Percentiles rank a stretch among this genome's conserved stretches.
phyloP scores from a whole-genome alignment of 139 green algal species.

The Tetraselmis chui region DNA sequence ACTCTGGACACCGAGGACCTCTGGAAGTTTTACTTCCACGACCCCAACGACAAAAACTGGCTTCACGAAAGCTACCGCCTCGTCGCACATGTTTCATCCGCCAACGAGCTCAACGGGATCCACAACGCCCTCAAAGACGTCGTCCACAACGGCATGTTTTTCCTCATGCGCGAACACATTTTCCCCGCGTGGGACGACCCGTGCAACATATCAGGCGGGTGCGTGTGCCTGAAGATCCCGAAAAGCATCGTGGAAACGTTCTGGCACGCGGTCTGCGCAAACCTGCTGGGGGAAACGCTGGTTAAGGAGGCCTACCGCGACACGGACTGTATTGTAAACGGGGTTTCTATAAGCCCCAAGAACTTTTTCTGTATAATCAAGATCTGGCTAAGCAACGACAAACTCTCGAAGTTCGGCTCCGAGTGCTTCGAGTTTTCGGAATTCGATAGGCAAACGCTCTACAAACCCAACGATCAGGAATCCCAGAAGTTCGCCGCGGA shows the following conservation, averaged over 20 bases:
- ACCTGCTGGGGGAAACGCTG: slow-evolving; percentile 6
- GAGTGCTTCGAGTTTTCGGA: neutral
- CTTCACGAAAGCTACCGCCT: slow-evolving; percentile 7
- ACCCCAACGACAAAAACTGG: slow-evolving; percentile 13
- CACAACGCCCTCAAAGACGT: neutral
- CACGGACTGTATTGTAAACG: slow-evolving; percentile 5
- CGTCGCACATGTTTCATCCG: slow-evolving; percentile 2
- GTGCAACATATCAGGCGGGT: slow-evolving; percentile 14
- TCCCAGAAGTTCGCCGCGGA: neutral
- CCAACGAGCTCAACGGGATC: slow-evolving; percentile 1
- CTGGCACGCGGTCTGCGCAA: slow-evolving; percentile 1
- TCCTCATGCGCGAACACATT: slow-evolving; percentile 17
- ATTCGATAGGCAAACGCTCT: neutral
- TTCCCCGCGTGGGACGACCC: slow-evolving; percentile 17
- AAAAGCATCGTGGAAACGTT: neutral
- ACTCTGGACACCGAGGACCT: slow-evolving; percentile 1
- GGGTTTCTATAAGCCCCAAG: slow-evolving; percentile 12
- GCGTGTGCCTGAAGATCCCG: slow-evolving; percentile 7
- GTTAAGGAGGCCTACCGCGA: neutral
- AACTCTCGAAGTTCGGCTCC: neutral
- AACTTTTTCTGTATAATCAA: slow-evolving; percentile 13
- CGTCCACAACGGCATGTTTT: slow-evolving; percentile 13
- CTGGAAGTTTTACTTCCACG: slow-evolving; percentile 20
- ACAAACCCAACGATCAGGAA: neutral
- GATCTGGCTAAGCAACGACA: slow-evolving; percentile 4